Evolutionary conservation across 2,329 filamentous ascomycete genomes (phyloP), one percentile per base, ranked within the genome.

Genomic region (Ascochyta lentis): DNA sequence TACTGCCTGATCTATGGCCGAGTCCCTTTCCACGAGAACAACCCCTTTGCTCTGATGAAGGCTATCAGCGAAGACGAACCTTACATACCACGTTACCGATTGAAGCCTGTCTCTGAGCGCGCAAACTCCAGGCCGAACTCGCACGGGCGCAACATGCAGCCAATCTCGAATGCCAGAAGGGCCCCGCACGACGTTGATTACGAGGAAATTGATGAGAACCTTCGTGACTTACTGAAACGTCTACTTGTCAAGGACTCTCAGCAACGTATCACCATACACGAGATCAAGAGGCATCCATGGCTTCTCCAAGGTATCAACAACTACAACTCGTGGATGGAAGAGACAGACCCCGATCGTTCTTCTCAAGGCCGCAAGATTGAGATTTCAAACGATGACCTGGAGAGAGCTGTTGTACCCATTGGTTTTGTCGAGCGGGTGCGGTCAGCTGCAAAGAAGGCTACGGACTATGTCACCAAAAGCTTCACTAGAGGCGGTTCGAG

Each of bases 201-300:
- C 66, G 95, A 99, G 73, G 86, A 91, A 12, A 85, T 99, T 27
- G 90, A 94, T 61, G 88, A 92, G 42, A 83, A 89, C 10, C 79
- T 99, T 8, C 83, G 87, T 49, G 91, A 99, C 71, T 81, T 99
- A 12, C 78, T 99, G 26, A 82, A 80, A 44, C 86, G 88, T 63
- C 87, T 99, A 78, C 83, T 99, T 54, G 88, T 85, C 64, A 99
- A 98, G 77, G 92, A 98, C 69, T 93, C 94, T 0, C 84, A 90
- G 27, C 88, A 93, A 76, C 88, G 95, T 35, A 97, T 99, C 67
- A 90, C 91, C 7, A 81, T 99, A 47, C 87, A 89, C 57, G 94
- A 97, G 66, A 94, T 98, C 68, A 98, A 98, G 75, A 89, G 90
- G 57, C 95, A 99, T 71, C 88, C 89, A 5, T 99, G 95, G 95